These are phyloP conservation scores for Cladorrhinum sp. DNA, from an alignment of 2,329 filamentous ascomycete species.

Conservation along the genomic window DNA sequence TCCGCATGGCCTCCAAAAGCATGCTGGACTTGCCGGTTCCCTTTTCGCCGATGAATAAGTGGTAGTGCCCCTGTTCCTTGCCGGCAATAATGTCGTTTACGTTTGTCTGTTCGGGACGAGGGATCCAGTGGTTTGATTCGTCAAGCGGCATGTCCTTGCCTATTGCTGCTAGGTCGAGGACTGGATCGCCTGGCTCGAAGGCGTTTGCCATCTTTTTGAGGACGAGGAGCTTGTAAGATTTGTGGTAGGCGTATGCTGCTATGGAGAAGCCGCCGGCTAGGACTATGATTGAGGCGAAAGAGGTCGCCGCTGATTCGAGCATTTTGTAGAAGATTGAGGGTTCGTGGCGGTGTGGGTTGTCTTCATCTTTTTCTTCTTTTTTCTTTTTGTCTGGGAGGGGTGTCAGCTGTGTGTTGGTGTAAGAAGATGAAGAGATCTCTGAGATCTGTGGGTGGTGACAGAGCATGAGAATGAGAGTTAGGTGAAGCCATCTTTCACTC, in stretches of 20 bases:
- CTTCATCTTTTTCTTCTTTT: slow-evolving; percentile 5
- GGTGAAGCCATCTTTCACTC: neutral
- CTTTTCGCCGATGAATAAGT: slow-evolving; percentile 90
- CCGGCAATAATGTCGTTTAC: slow-evolving; percentile 84
- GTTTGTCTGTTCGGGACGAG: slow-evolving; percentile 73
- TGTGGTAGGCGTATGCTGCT: slow-evolving; percentile 76
- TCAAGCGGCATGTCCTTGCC: slow-evolving; percentile 53
- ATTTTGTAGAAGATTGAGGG: slow-evolving; percentile 56
- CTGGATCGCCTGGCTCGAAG: slow-evolving; percentile 88
- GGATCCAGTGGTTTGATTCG: slow-evolving; percentile 70
- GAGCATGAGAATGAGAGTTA: neutral
- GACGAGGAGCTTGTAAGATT: slow-evolving; percentile 84
- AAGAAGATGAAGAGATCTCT: too few relatives aligned
- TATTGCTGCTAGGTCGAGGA: slow-evolving; percentile 73
- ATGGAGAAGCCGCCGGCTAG: slow-evolving; percentile 62
- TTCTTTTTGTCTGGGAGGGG: neutral
- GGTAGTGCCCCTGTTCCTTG: slow-evolving; percentile 73
- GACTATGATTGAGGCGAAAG: slow-evolving; percentile 70
- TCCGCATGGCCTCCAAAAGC: slow-evolving; percentile 91
- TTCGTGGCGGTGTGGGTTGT: slow-evolving; percentile 11
- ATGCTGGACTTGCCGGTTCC: slow-evolving; percentile 96
- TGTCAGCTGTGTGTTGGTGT: neutral
- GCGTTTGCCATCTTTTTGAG: slow-evolving; percentile 90
- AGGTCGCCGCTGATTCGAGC: slow-evolving; percentile 71
- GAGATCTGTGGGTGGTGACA: too few relatives aligned